phyloP scores from a whole-genome alignment of 805 yeast genomes.

The Sporopachydermia lactativora region DNA sequence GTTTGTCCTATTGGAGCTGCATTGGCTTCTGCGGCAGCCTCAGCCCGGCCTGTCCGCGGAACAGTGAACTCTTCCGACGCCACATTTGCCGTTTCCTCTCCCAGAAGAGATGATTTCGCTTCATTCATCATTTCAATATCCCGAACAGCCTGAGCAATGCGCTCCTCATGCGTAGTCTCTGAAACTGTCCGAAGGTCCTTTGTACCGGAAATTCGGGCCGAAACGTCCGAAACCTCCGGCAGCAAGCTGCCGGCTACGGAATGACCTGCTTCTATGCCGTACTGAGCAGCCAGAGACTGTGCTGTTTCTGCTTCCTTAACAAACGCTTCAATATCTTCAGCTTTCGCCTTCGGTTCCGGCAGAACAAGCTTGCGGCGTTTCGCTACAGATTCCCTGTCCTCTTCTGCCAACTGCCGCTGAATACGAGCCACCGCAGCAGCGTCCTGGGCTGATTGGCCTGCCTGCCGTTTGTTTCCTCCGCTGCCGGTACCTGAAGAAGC shows the following conservation, averaged over 20 bases:
- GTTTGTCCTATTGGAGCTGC: conserved; percentile 4
- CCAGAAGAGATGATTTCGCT: conserved; percentile 23
- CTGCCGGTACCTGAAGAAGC: conserved; percentile 14
- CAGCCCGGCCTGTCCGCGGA: not conserved
- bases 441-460: conserved; percentile 1
- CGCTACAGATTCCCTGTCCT: conserved; percentile 11
- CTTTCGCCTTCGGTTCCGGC: conserved; percentile 21
- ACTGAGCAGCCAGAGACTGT: conserved; percentile 8
- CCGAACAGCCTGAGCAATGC: conserved; percentile 21
- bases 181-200: conserved; percentile 10
- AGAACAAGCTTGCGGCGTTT: conserved; percentile 25
- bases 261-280: conserved; percentile 9
- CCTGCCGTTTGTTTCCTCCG: conserved; percentile 5
- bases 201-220: conserved; percentile 10
- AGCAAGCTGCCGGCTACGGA: conserved; percentile 7
- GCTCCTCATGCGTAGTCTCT: conserved; percentile 16
- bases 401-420: conserved; percentile 1
- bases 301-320: conserved; percentile 15
- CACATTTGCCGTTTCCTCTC: conserved; percentile 11
- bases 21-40: not conserved
- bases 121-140: conserved; percentile 21
- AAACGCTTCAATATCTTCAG: conserved; percentile 18
- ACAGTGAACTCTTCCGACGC: not conserved
- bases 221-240: conserved; percentile 9
- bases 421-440: conserved; percentile 1